Conservation (phyloP, 352 stramenopile genomes). For the Phytophthora pini region DNA sequence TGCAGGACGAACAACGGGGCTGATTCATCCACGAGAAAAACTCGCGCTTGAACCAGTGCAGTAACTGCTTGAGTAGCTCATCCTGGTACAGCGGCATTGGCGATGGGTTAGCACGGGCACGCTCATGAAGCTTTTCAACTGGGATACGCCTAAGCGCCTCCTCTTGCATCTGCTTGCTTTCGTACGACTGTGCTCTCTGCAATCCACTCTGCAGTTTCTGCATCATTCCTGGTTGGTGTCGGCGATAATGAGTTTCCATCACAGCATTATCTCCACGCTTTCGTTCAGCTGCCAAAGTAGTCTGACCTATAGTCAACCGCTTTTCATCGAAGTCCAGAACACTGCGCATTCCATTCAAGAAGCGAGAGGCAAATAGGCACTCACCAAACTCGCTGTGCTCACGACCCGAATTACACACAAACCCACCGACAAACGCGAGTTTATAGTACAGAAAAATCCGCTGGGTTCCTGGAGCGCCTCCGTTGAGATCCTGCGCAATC, state of each 20-base stretch:
- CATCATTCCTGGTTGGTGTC: slow-evolving; percentile 58
- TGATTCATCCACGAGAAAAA: slow-evolving; percentile 94
- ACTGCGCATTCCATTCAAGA: slow-evolving; percentile 28
- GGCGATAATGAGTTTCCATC: slow-evolving; percentile 49
- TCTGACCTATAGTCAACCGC: slow-evolving; percentile 25
- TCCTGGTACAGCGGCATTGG: slow-evolving; percentile 63
- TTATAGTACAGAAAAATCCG: slow-evolving; percentile 69
- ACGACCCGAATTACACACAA: slow-evolving; percentile 53
- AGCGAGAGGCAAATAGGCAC: slow-evolving; percentile 69
- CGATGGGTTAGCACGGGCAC: slow-evolving; percentile 58
- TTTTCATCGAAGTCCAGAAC: slow-evolving; percentile 37
- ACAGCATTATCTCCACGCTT: slow-evolving; percentile 38
- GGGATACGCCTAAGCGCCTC: slow-evolving; percentile 78
- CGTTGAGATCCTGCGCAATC: slow-evolving; percentile 63
- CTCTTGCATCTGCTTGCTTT: slow-evolving; percentile 66
- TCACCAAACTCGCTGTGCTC: slow-evolving; percentile 69
- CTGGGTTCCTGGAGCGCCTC: slow-evolving; percentile 31
- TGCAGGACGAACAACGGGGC: slow-evolving; percentile 66
- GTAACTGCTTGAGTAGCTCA: slow-evolving; percentile 75
- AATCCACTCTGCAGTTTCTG: slow-evolving; percentile 53
- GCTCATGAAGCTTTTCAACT: slow-evolving; percentile 64
- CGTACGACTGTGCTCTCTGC: slow-evolving; percentile 68
- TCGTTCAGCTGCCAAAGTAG: slow-evolving; percentile 20
- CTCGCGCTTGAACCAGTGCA: slow-evolving; percentile 91
- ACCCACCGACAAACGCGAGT: slow-evolving; percentile 57